A percentile compares a stretch with the other conserved stretches of the same genome.
Evolutionary conservation across 2,329 filamentous ascomycete species (phyloP).

Genomic region (Phaeosphaeriaceae sp.): DNA sequence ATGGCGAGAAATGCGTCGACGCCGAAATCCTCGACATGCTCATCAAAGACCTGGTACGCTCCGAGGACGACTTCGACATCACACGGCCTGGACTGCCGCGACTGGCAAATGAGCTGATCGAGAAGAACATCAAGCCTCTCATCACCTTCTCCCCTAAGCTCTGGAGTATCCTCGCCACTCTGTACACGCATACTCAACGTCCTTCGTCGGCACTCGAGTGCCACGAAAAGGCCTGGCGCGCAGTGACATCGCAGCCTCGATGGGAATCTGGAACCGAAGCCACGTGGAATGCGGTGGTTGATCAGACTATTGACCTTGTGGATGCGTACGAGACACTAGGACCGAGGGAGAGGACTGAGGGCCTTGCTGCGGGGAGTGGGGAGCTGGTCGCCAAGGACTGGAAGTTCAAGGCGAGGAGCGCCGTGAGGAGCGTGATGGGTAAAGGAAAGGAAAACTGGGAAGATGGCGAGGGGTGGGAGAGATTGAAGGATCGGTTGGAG

Average conservation of each 20-base stretch:
- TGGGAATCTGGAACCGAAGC: slow-evolving; percentile 65
- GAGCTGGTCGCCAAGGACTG: slow-evolving; percentile 78
- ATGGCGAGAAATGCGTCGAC: slow-evolving; percentile 82
- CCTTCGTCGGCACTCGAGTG: slow-evolving; percentile 78
- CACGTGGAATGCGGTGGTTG: slow-evolving; percentile 75
- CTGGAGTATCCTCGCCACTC: slow-evolving; percentile 75
- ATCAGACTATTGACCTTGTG: slow-evolving; percentile 80
- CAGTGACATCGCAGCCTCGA: slow-evolving; percentile 64
- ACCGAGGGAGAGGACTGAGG: slow-evolving; percentile 58
- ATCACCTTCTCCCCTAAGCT: slow-evolving; percentile 81
- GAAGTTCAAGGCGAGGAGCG: slow-evolving; percentile 87
- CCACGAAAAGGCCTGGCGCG: slow-evolving; percentile 89
- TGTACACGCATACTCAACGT: slow-evolving; percentile 76
- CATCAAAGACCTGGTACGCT: slow-evolving; percentile 70
- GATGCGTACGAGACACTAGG: slow-evolving; percentile 80
- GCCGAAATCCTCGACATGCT: slow-evolving; percentile 73
- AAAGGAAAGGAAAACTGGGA: slow-evolving; percentile 86
- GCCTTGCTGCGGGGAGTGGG: slow-evolving; percentile 55
- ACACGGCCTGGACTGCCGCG: slow-evolving; percentile 60
- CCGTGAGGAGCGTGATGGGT: slow-evolving; percentile 81
- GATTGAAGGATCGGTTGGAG: slow-evolving; percentile 59
- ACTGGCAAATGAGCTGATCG: slow-evolving; percentile 74
- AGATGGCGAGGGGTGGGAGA: slow-evolving; percentile 71
- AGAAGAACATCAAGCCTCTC: slow-evolving; percentile 77
- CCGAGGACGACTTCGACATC: slow-evolving; percentile 49